These are phyloP conservation scores for Botryotinia calthae DNA, from an alignment of 2,329 filamentous ascomycete species.

Conservation along the genomic window DNA sequence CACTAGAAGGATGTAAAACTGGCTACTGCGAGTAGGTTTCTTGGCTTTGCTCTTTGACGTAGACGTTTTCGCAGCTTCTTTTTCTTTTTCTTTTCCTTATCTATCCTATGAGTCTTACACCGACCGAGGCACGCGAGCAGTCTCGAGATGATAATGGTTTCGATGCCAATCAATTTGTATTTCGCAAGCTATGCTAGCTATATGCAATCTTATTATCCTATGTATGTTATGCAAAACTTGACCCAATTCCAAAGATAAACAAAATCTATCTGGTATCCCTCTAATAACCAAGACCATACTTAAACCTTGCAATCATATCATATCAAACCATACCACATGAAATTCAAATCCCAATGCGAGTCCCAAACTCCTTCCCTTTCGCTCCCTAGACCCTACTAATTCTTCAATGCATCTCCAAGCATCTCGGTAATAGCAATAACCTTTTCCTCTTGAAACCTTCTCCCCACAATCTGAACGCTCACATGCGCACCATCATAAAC, in stretches of 20 bases:
- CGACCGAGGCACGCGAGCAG: neutral
- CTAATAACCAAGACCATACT: neutral
- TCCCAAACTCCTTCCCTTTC: neutral
- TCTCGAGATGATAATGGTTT: neutral
- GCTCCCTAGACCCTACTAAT: neutral
- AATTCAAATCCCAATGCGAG: neutral
- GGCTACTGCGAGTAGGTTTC: neutral
- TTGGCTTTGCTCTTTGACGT: neutral
- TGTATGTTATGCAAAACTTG: neutral
- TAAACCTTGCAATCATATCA: neutral
- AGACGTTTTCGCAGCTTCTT: neutral
- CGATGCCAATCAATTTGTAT: neutral
- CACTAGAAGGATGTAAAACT: neutral
- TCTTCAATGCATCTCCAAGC: conserved; percentile 37
- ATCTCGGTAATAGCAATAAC: conserved; percentile 41
- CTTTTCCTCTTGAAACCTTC: conserved; percentile 38
- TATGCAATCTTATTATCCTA: neutral
- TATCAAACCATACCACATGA: neutral
- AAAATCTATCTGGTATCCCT: conserved; percentile 1
- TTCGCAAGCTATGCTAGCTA: neutral
- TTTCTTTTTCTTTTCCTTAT: neutral
- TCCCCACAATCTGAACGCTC: conserved; percentile 35
- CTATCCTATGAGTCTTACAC: neutral
- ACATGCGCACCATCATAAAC: conserved; percentile 37
- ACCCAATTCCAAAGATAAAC: neutral